phyloP scores from a whole-genome alignment of 352 stramenopile genomes.

The Phytophthora tentaculata region DNA sequence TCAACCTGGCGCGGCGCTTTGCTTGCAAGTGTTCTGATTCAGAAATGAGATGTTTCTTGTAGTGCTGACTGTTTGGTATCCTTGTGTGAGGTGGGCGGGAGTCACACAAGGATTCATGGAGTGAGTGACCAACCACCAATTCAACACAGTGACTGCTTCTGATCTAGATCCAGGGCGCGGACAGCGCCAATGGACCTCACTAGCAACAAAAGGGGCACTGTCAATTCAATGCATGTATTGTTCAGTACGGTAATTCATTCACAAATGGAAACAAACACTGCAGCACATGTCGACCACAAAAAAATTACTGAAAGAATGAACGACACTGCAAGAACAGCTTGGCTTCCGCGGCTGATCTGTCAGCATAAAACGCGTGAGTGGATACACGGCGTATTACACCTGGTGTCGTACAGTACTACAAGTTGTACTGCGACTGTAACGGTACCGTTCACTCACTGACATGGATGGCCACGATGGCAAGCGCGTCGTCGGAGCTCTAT shows the following conservation, averaged over 20 bases:
- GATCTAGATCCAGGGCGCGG: constrained; percentile 12
- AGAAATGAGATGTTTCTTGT: constrained; percentile 15
- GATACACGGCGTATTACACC: no score
- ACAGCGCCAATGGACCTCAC: constrained; percentile 11
- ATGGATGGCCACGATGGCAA: constrained; percentile 21
- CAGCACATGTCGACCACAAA: no score
- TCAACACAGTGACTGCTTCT: constrained; percentile 29
- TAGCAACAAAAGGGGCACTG: constrained; percentile 21
- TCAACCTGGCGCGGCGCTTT: background rate
- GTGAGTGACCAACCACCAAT: background rate
- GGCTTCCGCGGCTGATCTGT: constrained; percentile 18
- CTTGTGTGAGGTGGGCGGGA: background rate
- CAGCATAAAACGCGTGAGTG: constrained; percentile 29
- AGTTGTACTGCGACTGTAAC: constrained; percentile 5
- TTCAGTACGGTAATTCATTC: no score
- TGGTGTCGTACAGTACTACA: no score
- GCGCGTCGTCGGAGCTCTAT: constrained; percentile 1
- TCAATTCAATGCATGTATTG: no score
- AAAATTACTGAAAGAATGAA: no score
- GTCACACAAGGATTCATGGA: background rate
- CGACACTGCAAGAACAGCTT: background rate
- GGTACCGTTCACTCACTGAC: constrained; percentile 13
- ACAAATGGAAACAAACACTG: no score
- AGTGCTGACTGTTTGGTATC: background rate
- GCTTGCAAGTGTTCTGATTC: constrained; percentile 16